Base-by-base conservation (phyloP, 805 yeast species). In the Zygosaccharomyces rouxii region DNA sequence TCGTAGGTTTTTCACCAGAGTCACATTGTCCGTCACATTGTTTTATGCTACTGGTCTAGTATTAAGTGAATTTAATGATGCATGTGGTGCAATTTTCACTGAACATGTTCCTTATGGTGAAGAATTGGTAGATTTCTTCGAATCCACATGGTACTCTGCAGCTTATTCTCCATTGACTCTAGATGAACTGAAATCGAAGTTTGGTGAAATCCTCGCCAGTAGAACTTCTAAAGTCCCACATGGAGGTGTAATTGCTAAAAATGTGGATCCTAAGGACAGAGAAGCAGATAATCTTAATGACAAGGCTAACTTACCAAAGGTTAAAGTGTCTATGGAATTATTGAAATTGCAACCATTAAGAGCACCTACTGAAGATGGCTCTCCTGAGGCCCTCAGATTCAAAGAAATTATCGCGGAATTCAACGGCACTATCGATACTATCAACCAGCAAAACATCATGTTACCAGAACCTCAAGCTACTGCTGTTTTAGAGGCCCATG, bases 61-160 rank as follows among this genome's bases (percentile, higher is more conserved):
- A 45, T 67, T 75, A 48, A 72, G 89, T 11, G 69, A 80, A 26
- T 69, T 77, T 52, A 74, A 74, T 59, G 85, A 82, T 55, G 42
- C 46, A 26, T 75, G 83, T 62, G 82, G 79, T 55, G 87, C 84
- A 55, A 54, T 72, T 40, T 84, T 81, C 64, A 72, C 81, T 19
- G 82, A 81, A 54, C 77, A 76, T 50, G 77, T 84, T 39, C 94
- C 94, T 16, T 72, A 76, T 44, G 86, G 81, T 33, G 85, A 81
- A 56, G 66, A 67, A 19, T 67, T 77, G 26, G 74, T 83, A 26
- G 78, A 79, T 46, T 57, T 63, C 7, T 69, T 76, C 45, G 86
- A 83, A 54, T 69, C 66, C 7, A 57, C 63, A 26, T 50, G 57
- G 42, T 55, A 58, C 41, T 55, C 48, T 11, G 46, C 56, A 4